A percentile compares a stretch with the other conserved stretches of the same genome.
These are phyloP conservation scores for Rhizopogon rudus DNA, from an alignment of 768 basidiomycete genomes.

Conservation along the genomic window DNA sequence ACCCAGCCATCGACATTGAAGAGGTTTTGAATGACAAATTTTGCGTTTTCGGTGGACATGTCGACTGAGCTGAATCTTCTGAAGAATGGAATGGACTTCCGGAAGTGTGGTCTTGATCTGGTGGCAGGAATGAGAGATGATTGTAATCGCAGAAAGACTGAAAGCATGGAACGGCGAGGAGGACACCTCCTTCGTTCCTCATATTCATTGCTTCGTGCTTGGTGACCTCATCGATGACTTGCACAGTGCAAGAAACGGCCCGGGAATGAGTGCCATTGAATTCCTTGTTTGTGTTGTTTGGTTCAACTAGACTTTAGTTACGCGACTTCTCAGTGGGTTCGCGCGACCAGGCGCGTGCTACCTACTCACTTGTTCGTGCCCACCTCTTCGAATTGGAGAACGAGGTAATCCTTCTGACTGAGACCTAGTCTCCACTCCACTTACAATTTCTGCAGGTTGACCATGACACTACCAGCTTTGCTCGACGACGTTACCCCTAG, in stretches of 20 bases:
- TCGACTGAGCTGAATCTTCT: neutral
- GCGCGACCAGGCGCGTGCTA: too few relatives aligned
- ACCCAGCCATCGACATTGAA: constrained; percentile 4
- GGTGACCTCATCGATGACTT: neutral
- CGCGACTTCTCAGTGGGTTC: too few relatives aligned
- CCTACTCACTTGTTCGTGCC: too few relatives aligned
- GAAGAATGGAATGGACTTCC: neutral
- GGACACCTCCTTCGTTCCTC: too few relatives aligned
- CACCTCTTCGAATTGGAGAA: too few relatives aligned
- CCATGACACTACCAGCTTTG: too few relatives aligned
- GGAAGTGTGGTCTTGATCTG: neutral
- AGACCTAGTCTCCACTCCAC: too few relatives aligned
- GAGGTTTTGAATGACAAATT: neutral
- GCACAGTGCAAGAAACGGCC: too few relatives aligned
- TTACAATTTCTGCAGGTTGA: too few relatives aligned
- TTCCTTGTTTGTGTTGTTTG: neutral
- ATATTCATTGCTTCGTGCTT: neutral
- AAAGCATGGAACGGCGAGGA: neutral
- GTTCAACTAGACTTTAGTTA: too few relatives aligned
- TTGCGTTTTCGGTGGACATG: constrained; percentile 3
- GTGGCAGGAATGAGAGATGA: neutral
- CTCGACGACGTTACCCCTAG: too few relatives aligned
- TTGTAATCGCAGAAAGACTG: neutral
- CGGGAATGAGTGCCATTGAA: neutral
- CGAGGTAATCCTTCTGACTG: too few relatives aligned